Percentiles rank a stretch among this genome's conserved stretches.
Conservation (phyloP, 176 grass and related monocot species). For the Musa schizocarpa region DNA sequence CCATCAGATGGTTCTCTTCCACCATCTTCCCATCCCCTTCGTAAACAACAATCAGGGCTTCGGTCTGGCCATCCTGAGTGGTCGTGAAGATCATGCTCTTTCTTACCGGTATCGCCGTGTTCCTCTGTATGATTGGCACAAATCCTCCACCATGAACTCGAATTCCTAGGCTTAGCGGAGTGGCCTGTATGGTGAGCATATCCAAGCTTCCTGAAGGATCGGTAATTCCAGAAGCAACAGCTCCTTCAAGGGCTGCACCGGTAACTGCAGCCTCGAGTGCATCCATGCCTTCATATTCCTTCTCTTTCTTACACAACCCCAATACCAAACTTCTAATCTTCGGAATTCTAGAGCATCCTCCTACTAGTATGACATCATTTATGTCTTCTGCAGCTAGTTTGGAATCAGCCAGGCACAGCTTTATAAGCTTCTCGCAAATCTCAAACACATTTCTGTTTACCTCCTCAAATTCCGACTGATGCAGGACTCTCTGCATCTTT, state of each 20-base stretch:
- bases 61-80: slow-evolving; percentile 34
- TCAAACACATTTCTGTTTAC: slow-evolving; percentile 37
- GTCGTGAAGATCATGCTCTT: slow-evolving; percentile 55
- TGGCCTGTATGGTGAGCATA: slow-evolving; percentile 50
- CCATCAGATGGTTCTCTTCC: slow-evolving; percentile 48
- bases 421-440: slow-evolving; percentile 40
- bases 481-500: slow-evolving; percentile 27
- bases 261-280: slow-evolving; percentile 47
- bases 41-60: slow-evolving; percentile 49
- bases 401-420: slow-evolving; percentile 41
- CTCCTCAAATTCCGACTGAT: slow-evolving; percentile 41
- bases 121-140: slow-evolving; percentile 32
- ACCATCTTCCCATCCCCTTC: slow-evolving; percentile 43
- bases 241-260: slow-evolving; percentile 58
- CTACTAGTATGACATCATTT: slow-evolving; percentile 55
- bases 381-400: slow-evolving; percentile 37
- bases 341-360: slow-evolving; percentile 50
- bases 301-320: slow-evolving; percentile 40
- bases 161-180: slow-evolving; percentile 49
- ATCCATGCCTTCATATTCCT: slow-evolving; percentile 33
- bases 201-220: slow-evolving; percentile 50
- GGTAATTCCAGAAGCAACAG: slow-evolving; percentile 46
- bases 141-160: slow-evolving; percentile 20
- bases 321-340: slow-evolving; percentile 49
- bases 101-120: slow-evolving; percentile 46